Conservation (phyloP, 164 flowering plant genomes). For the Tetracentron sinense region DNA sequence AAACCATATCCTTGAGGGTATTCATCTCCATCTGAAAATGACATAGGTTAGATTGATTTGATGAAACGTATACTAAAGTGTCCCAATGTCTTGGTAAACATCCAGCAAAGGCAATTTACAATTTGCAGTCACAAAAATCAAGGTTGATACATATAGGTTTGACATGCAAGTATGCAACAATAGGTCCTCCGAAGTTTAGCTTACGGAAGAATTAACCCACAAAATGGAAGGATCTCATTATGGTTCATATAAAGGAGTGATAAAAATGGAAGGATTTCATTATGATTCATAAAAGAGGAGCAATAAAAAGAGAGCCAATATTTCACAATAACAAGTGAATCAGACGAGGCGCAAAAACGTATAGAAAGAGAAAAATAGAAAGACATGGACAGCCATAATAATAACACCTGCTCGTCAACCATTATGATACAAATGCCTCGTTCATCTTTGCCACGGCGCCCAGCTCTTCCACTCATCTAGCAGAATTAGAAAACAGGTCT, state of each 20-base stretch:
- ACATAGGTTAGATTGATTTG: neutral
- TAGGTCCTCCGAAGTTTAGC: no score
- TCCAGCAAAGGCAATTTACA: no score
- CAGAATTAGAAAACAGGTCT: neutral
- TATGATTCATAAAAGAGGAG: neutral
- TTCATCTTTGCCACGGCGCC: slow-evolving; percentile 99
- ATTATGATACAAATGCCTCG: slow-evolving; percentile 98
- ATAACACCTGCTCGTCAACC: slow-evolving; percentile 90
- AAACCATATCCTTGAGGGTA: slow-evolving; percentile 83
- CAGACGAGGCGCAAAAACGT: neutral
- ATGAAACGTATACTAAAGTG: neutral
- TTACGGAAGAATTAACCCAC: no score
- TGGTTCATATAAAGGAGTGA: no score
- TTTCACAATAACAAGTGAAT: neutral
- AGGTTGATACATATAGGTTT: no score
- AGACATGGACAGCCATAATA: neutral
- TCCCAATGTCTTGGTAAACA: neutral
- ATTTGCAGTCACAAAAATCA: no score
- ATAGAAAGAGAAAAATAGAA: neutral
- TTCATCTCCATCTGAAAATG: slow-evolving; percentile 90
- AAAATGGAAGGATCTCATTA: no score
- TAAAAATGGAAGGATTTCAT: no score
- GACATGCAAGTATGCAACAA: no score
- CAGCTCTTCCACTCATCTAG: slow-evolving; percentile 99
- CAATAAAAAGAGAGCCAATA: neutral